Evolutionary conservation across 768 basidiomycete genomes (phyloP).

Genomic region (Brasilioporus rufonigricans): DNA sequence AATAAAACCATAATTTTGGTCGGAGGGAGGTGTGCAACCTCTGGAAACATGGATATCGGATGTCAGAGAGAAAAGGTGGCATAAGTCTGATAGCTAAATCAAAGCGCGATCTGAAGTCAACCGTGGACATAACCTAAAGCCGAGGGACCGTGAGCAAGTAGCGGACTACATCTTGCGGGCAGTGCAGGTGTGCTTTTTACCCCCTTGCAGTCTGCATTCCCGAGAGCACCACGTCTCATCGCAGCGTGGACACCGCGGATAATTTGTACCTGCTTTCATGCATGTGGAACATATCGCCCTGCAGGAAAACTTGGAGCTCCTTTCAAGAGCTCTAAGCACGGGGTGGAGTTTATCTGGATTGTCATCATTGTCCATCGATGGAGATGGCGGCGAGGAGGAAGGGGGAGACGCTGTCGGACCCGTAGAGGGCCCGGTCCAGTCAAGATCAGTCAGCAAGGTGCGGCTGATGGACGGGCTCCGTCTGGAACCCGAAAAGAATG

Average conservation of each 20-base stretch:
- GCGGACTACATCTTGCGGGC: slow-evolving; percentile 9
- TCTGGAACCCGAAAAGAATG: slow-evolving; percentile 16
- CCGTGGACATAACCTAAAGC: neutral
- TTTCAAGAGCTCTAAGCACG: slow-evolving; percentile 50
- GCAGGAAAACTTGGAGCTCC: slow-evolving; percentile 48
- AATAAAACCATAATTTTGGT: neutral
- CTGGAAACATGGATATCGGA: neutral
- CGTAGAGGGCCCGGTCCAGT: slow-evolving; percentile 10
- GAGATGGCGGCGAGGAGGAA: slow-evolving; percentile 17
- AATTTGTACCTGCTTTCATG: slow-evolving; percentile 50
- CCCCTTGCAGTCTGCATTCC: slow-evolving; percentile 52
- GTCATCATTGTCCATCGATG: slow-evolving; percentile 14
- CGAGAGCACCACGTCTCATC: slow-evolving; percentile 63
- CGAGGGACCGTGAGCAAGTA: neutral
- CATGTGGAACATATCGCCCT: slow-evolving; percentile 50
- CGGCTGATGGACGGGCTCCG: slow-evolving; percentile 43
- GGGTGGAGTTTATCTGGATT: slow-evolving; percentile 34
- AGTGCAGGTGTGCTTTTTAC: slow-evolving; percentile 50
- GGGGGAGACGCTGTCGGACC: slow-evolving; percentile 5
- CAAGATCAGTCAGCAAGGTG: slow-evolving; percentile 32
- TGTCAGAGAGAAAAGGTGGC: neutral
- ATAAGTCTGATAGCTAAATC: neutral
- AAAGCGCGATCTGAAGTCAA: neutral
- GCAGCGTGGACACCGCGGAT: slow-evolving; percentile 61
- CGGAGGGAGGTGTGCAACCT: neutral